These are phyloP conservation scores for Cyberlindnera xishuangbannaensis DNA, from an alignment of 805 yeast genomes.

Conservation along the genomic window DNA sequence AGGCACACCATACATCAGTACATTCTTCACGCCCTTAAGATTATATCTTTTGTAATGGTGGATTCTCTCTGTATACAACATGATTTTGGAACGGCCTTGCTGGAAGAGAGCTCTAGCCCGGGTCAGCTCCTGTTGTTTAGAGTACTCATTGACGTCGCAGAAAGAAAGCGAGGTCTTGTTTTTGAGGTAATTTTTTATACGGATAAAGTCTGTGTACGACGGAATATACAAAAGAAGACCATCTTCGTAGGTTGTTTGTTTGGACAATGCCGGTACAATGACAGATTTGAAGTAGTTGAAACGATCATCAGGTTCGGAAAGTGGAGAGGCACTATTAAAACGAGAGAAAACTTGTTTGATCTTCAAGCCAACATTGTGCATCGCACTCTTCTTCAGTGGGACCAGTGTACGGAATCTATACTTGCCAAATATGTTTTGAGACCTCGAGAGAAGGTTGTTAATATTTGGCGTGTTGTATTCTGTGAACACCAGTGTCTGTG, in stretches of 20 bases:
- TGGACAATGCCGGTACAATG: slow-evolving; percentile 61
- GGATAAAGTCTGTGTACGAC: slow-evolving; percentile 76
- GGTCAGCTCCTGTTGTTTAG: slow-evolving; percentile 63
- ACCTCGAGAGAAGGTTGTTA: slow-evolving; percentile 51
- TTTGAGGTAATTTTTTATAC: slow-evolving; percentile 59
- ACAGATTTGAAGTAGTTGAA: slow-evolving; percentile 75
- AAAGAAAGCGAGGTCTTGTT: slow-evolving; percentile 58
- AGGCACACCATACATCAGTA: slow-evolving; percentile 81
- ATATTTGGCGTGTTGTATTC: slow-evolving; percentile 78
- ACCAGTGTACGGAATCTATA: slow-evolving; percentile 47
- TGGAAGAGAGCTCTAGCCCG: slow-evolving; percentile 67
- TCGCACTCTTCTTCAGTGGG: slow-evolving; percentile 42
- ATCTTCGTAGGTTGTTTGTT: slow-evolving; percentile 53
- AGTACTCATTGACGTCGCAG: slow-evolving; percentile 78
- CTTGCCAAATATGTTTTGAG: slow-evolving; percentile 54
- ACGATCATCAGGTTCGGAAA: slow-evolving; percentile 74
- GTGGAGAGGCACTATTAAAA: slow-evolving; percentile 50
- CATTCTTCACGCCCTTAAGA: slow-evolving; percentile 75
- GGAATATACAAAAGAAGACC: slow-evolving; percentile 83
- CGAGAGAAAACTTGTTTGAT: slow-evolving; percentile 69
- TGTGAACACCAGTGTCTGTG: slow-evolving; percentile 77
- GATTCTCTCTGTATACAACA: slow-evolving; percentile 90
- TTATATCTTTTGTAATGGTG: slow-evolving; percentile 89
- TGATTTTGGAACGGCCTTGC: slow-evolving; percentile 53
- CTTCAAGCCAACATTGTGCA: slow-evolving; percentile 60